Evolutionary conservation across 805 yeast genomes (phyloP).

Genomic region (Lachancea thermotolerans): DNA sequence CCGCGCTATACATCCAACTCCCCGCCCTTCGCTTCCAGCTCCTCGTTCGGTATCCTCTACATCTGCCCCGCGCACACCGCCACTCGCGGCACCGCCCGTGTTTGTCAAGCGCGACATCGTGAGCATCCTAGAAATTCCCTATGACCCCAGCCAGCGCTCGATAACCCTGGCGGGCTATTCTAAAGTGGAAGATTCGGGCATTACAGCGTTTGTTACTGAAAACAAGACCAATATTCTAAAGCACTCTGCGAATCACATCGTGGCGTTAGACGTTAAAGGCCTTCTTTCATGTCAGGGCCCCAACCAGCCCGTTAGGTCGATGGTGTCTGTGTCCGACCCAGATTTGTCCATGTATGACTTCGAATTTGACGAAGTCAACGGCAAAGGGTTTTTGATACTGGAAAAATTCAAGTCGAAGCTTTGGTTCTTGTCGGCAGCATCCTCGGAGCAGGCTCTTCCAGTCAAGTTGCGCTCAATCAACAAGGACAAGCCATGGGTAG

Average conservation of each 20-base stretch:
- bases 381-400: conserved; percentile 56
- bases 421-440: conserved; percentile 42
- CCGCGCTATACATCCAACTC: not conserved
- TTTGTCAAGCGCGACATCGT: conserved; percentile 25
- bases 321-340: conserved; percentile 33
- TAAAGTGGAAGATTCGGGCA: conserved; percentile 3
- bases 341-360: conserved; percentile 73
- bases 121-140: conserved; percentile 25
- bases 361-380: conserved; percentile 57
- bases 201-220: conserved; percentile 3
- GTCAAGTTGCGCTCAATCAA: not conserved
- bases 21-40: not conserved
- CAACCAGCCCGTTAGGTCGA: conserved; percentile 4
- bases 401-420: conserved; percentile 53
- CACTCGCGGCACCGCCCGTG: too few species aligned
- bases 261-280: conserved; percentile 8
- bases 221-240: not conserved
- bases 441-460: conserved; percentile 37
- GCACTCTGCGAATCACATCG: conserved; percentile 2
- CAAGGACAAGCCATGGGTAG: conserved; percentile 52
- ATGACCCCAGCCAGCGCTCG: conserved; percentile 4
- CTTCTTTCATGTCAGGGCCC: conserved; percentile 2
- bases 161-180: conserved; percentile 6
- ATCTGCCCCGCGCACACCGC: not conserved
- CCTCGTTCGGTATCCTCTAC: not conserved